Conservation (phyloP, 2,329 filamentous ascomycete species). For the Tolypocladium nubicola region DNA sequence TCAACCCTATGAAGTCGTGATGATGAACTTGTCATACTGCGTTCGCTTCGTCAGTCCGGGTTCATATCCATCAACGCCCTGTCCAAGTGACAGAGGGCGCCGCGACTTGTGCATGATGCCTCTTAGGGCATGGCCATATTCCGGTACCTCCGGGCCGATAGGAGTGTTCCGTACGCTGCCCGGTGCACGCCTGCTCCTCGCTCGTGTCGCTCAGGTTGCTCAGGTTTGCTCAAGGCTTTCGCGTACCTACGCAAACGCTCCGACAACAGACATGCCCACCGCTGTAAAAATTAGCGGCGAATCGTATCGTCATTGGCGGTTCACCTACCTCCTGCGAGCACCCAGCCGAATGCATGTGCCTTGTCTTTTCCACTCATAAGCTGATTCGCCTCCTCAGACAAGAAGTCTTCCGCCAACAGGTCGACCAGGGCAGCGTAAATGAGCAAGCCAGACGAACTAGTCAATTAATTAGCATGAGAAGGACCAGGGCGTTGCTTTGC, state of each 20-base stretch:
- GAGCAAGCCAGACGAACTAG: slow-evolving; percentile 46
- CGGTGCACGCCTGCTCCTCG: not conserved
- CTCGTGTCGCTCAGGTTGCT: too few relatives aligned
- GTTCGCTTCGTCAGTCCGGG: not conserved
- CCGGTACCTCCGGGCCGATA: not conserved
- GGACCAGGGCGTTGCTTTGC: not conserved
- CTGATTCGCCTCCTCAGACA: slow-evolving; percentile 44
- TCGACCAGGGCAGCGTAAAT: slow-evolving; percentile 55
- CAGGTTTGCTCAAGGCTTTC: too few relatives aligned
- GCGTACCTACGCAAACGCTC: slow-evolving; percentile 18
- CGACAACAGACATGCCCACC: slow-evolving; percentile 10
- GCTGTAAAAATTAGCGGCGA: slow-evolving; percentile 1
- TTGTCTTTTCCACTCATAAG: slow-evolving; percentile 41
- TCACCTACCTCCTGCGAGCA: slow-evolving; percentile 38
- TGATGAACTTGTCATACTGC: too few relatives aligned
- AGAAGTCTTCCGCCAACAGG: slow-evolving; percentile 53
- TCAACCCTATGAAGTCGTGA: too few relatives aligned
- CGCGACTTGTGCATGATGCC: not conserved
- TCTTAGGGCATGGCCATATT: not conserved
- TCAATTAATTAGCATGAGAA: slow-evolving; percentile 4
- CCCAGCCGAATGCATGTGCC: slow-evolving; percentile 39
- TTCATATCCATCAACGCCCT: not conserved
- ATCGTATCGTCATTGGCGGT: not conserved
- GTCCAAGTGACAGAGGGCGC: not conserved
- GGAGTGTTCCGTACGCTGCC: not conserved